phyloP scores from a whole-genome alignment of 306 rosid genomes.

The Delonix regia region DNA sequence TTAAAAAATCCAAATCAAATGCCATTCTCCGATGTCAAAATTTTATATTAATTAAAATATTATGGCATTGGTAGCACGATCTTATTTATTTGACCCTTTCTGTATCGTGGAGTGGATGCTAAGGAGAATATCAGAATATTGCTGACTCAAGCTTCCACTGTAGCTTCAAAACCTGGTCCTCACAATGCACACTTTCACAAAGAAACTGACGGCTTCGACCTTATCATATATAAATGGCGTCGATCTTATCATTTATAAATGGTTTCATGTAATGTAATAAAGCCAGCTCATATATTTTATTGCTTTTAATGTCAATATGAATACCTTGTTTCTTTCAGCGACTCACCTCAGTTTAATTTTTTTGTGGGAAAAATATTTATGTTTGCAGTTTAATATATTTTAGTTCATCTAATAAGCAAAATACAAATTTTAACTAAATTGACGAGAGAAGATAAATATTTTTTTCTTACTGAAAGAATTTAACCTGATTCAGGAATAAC shows the following conservation, averaged over 20 bases:
- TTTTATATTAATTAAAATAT: background rate
- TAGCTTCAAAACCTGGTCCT: conserved; percentile 3
- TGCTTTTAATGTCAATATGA: background rate
- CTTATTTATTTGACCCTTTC: background rate
- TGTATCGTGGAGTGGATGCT: background rate
- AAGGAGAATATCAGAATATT: background rate
- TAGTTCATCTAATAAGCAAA: background rate
- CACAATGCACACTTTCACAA: background rate
- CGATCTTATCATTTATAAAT: background rate
- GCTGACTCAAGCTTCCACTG: conserved; percentile 47
- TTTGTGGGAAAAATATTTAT: too few species aligned
- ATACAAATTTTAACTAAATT: background rate
- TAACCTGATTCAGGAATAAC: background rate
- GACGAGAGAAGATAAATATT: too few species aligned
- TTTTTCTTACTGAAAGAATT: background rate
- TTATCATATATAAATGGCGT: background rate
- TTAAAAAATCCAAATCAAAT: background rate
- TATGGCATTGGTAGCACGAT: background rate
- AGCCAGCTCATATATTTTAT: background rate
- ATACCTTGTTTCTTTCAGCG: too few species aligned
- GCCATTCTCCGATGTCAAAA: background rate
- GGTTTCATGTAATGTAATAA: background rate
- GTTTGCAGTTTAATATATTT: too few species aligned
- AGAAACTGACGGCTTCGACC: background rate
- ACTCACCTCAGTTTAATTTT: too few species aligned